Evolutionary conservation across 2,329 filamentous ascomycete genomes (phyloP).

Genomic region (Lachnellula suecica): DNA sequence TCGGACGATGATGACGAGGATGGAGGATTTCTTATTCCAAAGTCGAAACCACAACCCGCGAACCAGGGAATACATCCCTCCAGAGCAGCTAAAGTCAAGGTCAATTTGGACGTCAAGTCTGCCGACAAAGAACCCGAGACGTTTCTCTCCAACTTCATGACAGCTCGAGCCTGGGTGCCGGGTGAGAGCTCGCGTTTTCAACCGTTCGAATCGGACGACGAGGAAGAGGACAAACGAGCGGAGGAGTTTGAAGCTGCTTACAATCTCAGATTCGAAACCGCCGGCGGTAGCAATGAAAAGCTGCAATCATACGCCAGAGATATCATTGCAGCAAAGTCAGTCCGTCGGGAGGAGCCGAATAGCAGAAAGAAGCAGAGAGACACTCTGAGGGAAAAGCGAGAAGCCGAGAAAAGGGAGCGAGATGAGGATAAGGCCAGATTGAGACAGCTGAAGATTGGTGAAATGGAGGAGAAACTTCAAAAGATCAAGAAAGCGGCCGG

Average conservation of each 20-base stretch:
- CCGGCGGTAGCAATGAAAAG: slow-evolving; percentile 81
- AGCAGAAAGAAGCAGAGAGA: slow-evolving; percentile 78
- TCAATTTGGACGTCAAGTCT: slow-evolving; percentile 65
- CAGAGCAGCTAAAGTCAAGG: slow-evolving; percentile 48
- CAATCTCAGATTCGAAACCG: slow-evolving; percentile 94
- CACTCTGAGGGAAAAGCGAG: slow-evolving; percentile 72
- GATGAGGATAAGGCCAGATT: slow-evolving; percentile 81
- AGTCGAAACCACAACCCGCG: slow-evolving; percentile 45
- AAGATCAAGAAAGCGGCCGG: slow-evolving; percentile 91
- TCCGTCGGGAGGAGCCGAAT: slow-evolving; percentile 79
- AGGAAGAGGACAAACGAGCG: slow-evolving; percentile 65
- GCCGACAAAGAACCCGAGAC: slow-evolving; percentile 89
- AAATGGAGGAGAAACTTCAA: slow-evolving; percentile 81
- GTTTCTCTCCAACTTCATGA: slow-evolving; percentile 93
- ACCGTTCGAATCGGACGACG: slow-evolving; percentile 90
- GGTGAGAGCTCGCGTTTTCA: slow-evolving; percentile 66
- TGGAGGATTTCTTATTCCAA: slow-evolving; percentile 72
- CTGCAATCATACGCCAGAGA: slow-evolving; percentile 89
- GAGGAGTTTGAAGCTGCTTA: slow-evolving; percentile 92
- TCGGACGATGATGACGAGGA: slow-evolving; percentile 51
- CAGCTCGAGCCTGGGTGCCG: slow-evolving; percentile 85
- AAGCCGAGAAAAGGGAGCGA: slow-evolving; percentile 72
- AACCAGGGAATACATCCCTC: slow-evolving; percentile 57
- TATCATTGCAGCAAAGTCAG: slow-evolving; percentile 75
- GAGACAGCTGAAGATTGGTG: slow-evolving; percentile 85